A percentile compares a stretch with the other conserved stretches of the same genome.
phyloP scores from a whole-genome alignment of 345 rosid genomes.

The Turritis glabra region DNA sequence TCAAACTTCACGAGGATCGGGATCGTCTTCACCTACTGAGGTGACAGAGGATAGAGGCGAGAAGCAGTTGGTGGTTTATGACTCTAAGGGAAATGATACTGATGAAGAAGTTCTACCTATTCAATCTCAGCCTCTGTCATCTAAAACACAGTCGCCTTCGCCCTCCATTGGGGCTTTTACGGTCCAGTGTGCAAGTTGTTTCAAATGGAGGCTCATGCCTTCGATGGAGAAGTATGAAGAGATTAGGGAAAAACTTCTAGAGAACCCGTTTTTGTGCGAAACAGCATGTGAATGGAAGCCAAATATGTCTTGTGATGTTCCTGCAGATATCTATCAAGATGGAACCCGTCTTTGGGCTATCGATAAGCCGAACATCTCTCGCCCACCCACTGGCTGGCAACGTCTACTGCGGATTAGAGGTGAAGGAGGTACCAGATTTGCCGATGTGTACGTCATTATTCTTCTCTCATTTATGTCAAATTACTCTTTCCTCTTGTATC shows the following conservation, averaged over 20 bases:
- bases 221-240: conserved; percentile 87
- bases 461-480: neutral
- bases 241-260: conserved; percentile 76
- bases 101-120: conserved; percentile 33
- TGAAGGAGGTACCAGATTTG: conserved; percentile 86
- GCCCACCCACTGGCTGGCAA: conserved; percentile 92
- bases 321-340: conserved; percentile 87
- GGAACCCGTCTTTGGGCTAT: conserved; percentile 93
- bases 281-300: conserved; percentile 81
- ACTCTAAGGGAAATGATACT: conserved; percentile 44
- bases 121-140: conserved; percentile 33
- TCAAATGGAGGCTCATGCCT: conserved; percentile 93
- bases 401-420: conserved; percentile 74
- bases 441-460: conserved; percentile 73
- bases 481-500: neutral
- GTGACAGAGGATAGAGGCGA: conserved; percentile 36
- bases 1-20: conserved; percentile 40
- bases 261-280: conserved; percentile 70
- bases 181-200: conserved; percentile 84
- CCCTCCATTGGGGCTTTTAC: conserved; percentile 91
- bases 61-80: conserved; percentile 70
- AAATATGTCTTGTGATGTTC: conserved; percentile 69
- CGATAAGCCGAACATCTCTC: conserved; percentile 87
- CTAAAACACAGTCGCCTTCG: conserved; percentile 49
- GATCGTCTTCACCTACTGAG: conserved; percentile 46